Percentiles rank a stretch among this genome's conserved stretches.
These are phyloP conservation scores for Gynandropsis gynandra DNA, from an alignment of 345 rosid species.

Conservation along the genomic window DNA sequence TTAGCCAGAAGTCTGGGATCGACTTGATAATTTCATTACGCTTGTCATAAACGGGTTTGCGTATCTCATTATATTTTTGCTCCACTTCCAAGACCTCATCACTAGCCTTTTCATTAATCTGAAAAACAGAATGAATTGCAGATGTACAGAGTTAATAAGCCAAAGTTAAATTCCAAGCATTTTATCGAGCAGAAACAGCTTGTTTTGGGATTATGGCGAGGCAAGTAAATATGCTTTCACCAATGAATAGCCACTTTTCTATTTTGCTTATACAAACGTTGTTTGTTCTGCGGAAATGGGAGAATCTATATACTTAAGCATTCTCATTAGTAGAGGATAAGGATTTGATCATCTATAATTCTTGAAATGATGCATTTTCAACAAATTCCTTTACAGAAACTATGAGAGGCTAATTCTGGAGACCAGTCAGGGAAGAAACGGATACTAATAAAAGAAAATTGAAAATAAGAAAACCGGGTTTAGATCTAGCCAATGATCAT, in stretches of 20 bases:
- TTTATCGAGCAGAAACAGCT: no score
- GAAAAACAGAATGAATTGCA: constrained; percentile 1
- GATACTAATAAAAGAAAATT: not conserved
- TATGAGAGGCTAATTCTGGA: not conserved
- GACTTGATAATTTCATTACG: constrained; percentile 63
- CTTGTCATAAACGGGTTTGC: constrained; percentile 83
- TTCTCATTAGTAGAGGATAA: no score
- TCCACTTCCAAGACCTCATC: constrained; percentile 89
- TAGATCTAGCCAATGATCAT: no score
- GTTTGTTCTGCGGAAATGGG: no score
- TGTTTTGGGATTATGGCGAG: no score
- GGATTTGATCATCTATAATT: not conserved
- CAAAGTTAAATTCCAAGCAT: no score
- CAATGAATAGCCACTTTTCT: no score
- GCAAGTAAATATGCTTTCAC: not conserved
- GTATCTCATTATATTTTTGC: constrained; percentile 72
- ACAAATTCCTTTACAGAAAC: not conserved
- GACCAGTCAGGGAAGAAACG: not conserved
- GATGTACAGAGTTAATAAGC: not conserved
- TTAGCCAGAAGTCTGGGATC: constrained; percentile 90
- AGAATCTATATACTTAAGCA: no score
- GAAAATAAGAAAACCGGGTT: not conserved
- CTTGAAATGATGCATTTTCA: not conserved
- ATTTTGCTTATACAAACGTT: no score
- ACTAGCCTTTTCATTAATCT: constrained; percentile 94